These are phyloP conservation scores for Boletus holoroseus DNA, from an alignment of 1,284 basidiomycete species.

Conservation along the genomic window DNA sequence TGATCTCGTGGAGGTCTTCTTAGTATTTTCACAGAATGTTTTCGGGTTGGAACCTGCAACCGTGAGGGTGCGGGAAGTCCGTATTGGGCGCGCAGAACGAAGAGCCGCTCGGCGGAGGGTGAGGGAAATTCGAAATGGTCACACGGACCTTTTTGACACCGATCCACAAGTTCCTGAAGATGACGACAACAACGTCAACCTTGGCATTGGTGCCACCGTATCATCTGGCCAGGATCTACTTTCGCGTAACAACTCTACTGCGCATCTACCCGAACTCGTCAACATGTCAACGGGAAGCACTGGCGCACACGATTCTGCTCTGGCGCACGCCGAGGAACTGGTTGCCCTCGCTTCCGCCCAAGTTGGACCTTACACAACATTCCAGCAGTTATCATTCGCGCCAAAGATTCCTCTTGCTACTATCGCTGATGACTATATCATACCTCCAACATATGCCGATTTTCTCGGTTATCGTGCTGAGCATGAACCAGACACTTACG, in stretches of 20 bases:
- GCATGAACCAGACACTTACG: conserved; percentile 52
- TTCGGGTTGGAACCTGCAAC: conserved; percentile 87
- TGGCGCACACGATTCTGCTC: conserved; percentile 26
- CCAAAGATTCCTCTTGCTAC: conserved; percentile 80
- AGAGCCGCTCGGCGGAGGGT: conserved; percentile 73
- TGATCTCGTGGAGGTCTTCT: conserved; percentile 81
- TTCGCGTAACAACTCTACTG: conserved; percentile 25
- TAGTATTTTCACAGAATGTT: conserved; percentile 83
- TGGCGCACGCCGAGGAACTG: conserved; percentile 61
- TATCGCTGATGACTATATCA: conserved; percentile 82
- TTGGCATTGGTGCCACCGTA: conserved; percentile 57
- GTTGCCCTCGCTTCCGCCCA: conserved; percentile 60
- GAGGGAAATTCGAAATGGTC: conserved; percentile 55
- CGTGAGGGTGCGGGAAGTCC: conserved; percentile 82
- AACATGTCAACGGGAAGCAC: conserved; percentile 24
- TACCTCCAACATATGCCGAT: conserved; percentile 77
- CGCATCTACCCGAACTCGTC: conserved; percentile 24
- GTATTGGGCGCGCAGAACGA: conserved; percentile 80
- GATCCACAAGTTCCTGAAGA: conserved; percentile 44
- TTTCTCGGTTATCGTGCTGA: conserved; percentile 65
- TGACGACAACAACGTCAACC: conserved; percentile 56
- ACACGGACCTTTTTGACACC: conserved; percentile 39
- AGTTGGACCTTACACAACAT: conserved; percentile 78
- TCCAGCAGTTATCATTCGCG: conserved; percentile 79
- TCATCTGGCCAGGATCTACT: conserved; percentile 29